Evolutionary conservation across 306 rosid genomes (phyloP).

Genomic region (Hippophae rhamnoides): DNA sequence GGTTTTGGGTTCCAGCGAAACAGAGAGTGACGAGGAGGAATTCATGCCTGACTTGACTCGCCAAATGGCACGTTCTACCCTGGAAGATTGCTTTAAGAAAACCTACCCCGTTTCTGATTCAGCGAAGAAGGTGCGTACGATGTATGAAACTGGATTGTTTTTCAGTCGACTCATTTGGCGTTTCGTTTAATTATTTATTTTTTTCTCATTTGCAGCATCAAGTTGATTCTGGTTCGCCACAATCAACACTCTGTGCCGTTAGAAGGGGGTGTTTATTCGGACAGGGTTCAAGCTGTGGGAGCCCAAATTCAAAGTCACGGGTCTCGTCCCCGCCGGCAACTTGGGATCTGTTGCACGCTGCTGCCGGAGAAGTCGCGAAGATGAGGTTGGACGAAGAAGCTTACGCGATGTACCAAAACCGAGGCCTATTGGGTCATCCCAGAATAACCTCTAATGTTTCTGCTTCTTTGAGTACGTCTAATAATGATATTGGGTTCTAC

Average conservation of each 20-base stretch:
- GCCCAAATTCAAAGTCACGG: constrained; percentile 28
- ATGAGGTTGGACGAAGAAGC: constrained; percentile 27
- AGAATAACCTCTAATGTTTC: constrained; percentile 27
- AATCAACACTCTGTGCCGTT: constrained; percentile 36
- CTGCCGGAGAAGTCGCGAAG: constrained; percentile 33
- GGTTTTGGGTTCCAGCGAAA: too few species aligned
- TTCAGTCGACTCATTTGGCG: too few species aligned
- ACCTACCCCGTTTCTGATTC: too few species aligned
- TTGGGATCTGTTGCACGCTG: constrained; percentile 49
- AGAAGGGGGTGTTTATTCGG: constrained; percentile 37
- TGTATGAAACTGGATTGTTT: too few species aligned
- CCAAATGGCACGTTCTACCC: too few species aligned
- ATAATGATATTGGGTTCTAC: constrained; percentile 19
- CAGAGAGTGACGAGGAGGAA: too few species aligned
- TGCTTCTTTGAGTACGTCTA: constrained; percentile 17
- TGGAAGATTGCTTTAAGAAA: too few species aligned
- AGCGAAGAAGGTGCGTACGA: too few species aligned
- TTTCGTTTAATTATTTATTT: too few species aligned
- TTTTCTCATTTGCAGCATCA: too few species aligned
- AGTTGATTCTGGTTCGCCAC: constrained; percentile 30
- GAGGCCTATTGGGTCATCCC: constrained; percentile 9
- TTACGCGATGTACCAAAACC: constrained; percentile 3
- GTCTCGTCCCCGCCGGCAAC: constrained; percentile 18
- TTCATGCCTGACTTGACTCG: too few species aligned
- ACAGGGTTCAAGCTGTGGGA: constrained; percentile 35